Conservation (phyloP, 75 land plant genomes). For the Adiantum capillusveneris region DNA sequence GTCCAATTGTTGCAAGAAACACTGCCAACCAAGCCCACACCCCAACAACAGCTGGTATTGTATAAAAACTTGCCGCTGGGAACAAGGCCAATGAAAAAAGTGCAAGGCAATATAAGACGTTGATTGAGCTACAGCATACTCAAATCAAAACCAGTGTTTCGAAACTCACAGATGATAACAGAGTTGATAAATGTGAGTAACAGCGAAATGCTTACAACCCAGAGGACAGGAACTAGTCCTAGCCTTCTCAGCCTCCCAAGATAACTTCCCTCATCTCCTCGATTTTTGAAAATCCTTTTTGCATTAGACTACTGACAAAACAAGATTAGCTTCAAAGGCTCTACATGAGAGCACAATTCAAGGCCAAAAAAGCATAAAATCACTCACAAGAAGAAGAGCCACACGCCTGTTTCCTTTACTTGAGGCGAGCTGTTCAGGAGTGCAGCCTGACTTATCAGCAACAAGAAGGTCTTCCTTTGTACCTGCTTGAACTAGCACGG, state of each 20-base stretch:
- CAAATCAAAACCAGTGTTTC: background rate
- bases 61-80: slow-evolving; percentile 49
- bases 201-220: slow-evolving; percentile 54
- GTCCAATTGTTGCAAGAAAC: slow-evolving; percentile 49
- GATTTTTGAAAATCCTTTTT: slow-evolving; percentile 66
- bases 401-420: slow-evolving; percentile 95
- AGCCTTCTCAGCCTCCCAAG: slow-evolving; percentile 66
- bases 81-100: background rate
- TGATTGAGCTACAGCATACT: background rate
- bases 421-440: slow-evolving; percentile 91
- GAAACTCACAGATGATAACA: slow-evolving; percentile 63
- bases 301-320: slow-evolving; percentile 76
- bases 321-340: background rate
- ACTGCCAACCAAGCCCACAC: slow-evolving; percentile 80
- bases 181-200: slow-evolving; percentile 63
- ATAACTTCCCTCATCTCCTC: slow-evolving; percentile 68
- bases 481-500: slow-evolving; percentile 95
- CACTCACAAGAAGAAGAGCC: slow-evolving; percentile 95
- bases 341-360: background rate
- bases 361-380: slow-evolving; percentile 3
- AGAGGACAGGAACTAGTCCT: slow-evolving; percentile 89
- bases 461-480: slow-evolving; percentile 75
- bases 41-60: slow-evolving; percentile 63
- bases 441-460: slow-evolving; percentile 71
- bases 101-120: background rate